Percentiles rank a stretch among this genome's conserved stretches.
These are phyloP conservation scores for Phytopythium aichiense DNA, from an alignment of 352 stramenopile genomes.

Conservation along the genomic window DNA sequence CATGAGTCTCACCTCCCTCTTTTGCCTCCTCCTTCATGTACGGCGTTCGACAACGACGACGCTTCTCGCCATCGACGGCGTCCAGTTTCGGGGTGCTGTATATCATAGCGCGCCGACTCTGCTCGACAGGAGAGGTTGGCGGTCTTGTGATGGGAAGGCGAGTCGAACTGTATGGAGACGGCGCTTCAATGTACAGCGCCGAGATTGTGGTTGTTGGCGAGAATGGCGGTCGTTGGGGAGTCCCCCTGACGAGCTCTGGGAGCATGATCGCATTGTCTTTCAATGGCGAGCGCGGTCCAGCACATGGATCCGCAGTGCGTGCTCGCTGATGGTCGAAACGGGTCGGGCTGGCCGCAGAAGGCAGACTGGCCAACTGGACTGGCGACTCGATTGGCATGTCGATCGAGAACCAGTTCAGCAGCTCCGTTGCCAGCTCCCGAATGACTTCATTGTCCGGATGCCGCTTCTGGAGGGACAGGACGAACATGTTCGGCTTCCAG, in stretches of 20 bases:
- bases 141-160: conserved; percentile 40
- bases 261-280: conserved; percentile 19
- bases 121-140: conserved; percentile 39
- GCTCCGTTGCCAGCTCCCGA: conserved; percentile 28
- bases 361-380: conserved; percentile 30
- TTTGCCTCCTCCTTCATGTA: conserved; percentile 26
- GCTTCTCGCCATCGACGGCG: conserved; percentile 37
- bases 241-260: conserved; percentile 22
- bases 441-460: conserved; percentile 48
- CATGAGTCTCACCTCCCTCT: conserved; percentile 6
- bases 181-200: conserved; percentile 37
- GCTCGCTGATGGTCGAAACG: neutral
- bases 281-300: conserved; percentile 4
- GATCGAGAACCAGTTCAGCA: conserved; percentile 39
- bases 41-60: conserved; percentile 47
- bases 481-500: conserved; percentile 80
- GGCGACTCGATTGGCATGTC: conserved; percentile 58
- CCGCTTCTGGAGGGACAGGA: conserved; percentile 70
- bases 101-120: conserved; percentile 40
- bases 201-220: conserved; percentile 62
- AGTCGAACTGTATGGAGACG: conserved; percentile 48
- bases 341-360: neutral
- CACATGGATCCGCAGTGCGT: neutral
- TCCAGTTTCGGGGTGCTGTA: conserved; percentile 66
- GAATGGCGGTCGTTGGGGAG: conserved; percentile 22